These are phyloP conservation scores for Plasmodium yoelii DNA, from an alignment of 169 alveolate genomes.

Conservation along the genomic window DNA sequence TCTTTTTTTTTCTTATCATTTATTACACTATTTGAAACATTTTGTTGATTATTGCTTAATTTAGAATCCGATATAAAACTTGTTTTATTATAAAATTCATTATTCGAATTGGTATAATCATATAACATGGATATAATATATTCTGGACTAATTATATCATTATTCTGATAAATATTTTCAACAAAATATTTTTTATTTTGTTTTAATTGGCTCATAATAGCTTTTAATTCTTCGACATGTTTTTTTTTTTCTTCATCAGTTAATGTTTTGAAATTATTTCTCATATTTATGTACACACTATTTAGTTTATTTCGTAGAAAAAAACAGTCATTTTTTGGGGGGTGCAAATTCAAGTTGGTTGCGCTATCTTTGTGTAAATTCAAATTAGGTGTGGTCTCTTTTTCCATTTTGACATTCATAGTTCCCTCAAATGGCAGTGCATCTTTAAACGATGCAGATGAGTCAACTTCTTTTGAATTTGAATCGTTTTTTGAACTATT, in stretches of 20 bases:
- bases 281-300: conserved; percentile 18
- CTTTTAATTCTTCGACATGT: conserved; percentile 30
- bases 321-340: neutral
- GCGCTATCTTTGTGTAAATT: no score
- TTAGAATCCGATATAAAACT: neutral
- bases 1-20: neutral
- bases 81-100: neutral
- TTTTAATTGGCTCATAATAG: conserved; percentile 26
- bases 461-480: neutral
- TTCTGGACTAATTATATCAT: conserved; percentile 32
- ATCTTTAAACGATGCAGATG: neutral
- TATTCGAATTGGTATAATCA: conserved; percentile 15
- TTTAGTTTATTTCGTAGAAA: conserved; percentile 7
- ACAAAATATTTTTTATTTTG: conserved; percentile 35
- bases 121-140: conserved; percentile 60
- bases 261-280: conserved; percentile 17
- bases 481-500: neutral
- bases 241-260: conserved; percentile 34
- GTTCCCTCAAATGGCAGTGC: neutral
- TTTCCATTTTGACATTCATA: neutral
- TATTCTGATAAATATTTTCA: conserved; percentile 15
- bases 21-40: neutral
- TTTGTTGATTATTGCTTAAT: neutral
- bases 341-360: no score
- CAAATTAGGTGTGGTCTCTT: no score